Evolutionary conservation across 2,329 filamentous ascomycete species (phyloP), one percentile per base, ranked within the genome.

Genomic region (Aspergillus costaricaensis): DNA sequence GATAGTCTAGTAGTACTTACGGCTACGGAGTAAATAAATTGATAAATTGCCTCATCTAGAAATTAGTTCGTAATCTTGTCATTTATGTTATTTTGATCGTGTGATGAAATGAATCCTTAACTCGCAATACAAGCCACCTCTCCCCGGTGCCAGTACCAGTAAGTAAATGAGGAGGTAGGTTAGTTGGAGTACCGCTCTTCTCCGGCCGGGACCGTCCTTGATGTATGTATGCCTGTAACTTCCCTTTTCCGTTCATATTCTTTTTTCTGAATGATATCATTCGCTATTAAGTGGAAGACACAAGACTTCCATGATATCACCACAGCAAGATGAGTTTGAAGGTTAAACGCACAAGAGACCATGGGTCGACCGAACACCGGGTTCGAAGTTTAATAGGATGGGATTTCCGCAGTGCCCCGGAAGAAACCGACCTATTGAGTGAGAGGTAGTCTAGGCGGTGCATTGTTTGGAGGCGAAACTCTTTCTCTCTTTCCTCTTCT

Each of bases 291-390:
- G 32, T 47, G 30, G 25, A 15, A 32, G 39, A 12, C 9, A 19
- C 6, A 9, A n/a, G 25, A 21, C 30, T 57, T 61, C 55, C 44
- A 62, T 65, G 63, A 65, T 63, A 65, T 65, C 63, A 65, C 56
- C 27, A 58, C 57, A 41, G 51, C 56, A 56, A 59, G 58, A 17
- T 41, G 32, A 27, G 19, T 15, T 27, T 27, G 32, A 44, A 47
- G 52, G 57, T 50, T 49, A 52, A 15, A 12, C 27, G 15, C 43
- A 48, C n/a, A 47, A 44, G 32, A 36, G 32, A 9, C 32, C 19
- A 30, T 55, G 38, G 47, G 14, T 50, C 47, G 3, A n/a, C 3
- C 47, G 27, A 50, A 50, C 47, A 17, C 47, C 25, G 9, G 25
- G 25, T 30, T 50, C 25, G 25, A 50, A 30, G 23, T 19, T 50